Base-by-base conservation (phyloP, 2,329 filamentous ascomycete species). In the Dothistroma septosporum region DNA sequence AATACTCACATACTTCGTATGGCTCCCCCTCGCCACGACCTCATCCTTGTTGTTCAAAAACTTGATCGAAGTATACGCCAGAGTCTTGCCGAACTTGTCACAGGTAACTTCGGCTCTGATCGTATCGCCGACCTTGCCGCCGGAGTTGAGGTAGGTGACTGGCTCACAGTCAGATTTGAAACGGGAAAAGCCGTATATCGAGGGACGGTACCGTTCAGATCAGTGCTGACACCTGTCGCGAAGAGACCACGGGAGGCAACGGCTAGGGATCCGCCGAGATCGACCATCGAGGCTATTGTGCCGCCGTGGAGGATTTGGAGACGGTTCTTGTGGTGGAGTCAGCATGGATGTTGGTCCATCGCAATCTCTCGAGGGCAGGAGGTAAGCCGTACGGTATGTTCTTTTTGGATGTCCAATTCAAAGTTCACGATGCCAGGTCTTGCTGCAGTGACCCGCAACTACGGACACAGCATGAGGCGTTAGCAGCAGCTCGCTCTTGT, bases 221-320 rank as follows among this genome's bases (percentile, higher is more conserved):
- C 86, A 3, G 86, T 88, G 1, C 84, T 87, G 1, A 89, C 86
- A 8, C 86, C 86, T 0, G 86, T 89, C 21, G 85, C 80, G 69
- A 84, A 88, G 1, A 89, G 77, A 0, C 86, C 86, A 35, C 82
- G 77, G 0, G 86, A 88, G 7, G 86, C 86, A 46, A 89, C 83
- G 9, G 86, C 86, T 10, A 89, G 76, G 16, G 84, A 87, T 22
- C 86, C 86, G 4, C 86, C 85, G 0, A 88, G 81, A 66, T 89
- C 86, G 52, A 87, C 85, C 76, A 92, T 87, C 71, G 86, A 89
- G 3, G 90, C 90, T 31, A 93, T 86, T 0, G 89, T 90, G 4
- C 90, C 90, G 19, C 90, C 90, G 69, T 93, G 90, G 31, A 92
- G 82, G 37, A 88, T 92, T 57, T 86, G 83, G 0, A 93, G 79